Conservation (phyloP, 495 filamentous ascomycete species). For the Penicillium coffeae region DNA sequence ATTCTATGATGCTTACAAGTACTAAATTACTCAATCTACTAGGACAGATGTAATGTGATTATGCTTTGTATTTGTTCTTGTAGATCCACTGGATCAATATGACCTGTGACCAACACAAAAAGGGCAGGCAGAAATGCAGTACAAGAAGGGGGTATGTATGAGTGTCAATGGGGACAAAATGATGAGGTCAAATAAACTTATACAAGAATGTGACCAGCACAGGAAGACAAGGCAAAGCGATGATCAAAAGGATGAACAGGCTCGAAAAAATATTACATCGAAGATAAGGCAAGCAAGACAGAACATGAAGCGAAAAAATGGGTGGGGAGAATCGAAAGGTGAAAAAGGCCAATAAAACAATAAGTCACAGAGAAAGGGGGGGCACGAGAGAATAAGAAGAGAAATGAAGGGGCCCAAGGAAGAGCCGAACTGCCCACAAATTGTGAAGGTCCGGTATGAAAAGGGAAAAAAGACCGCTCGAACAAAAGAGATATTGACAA, state of each 20-base stretch:
- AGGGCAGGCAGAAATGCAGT: conserved; percentile 25
- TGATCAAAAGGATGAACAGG: conserved; percentile 1
- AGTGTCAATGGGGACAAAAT: conserved; percentile 15
- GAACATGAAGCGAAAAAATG: conserved; percentile 4
- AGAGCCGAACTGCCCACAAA: conserved; percentile 7
- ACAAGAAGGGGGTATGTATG: conserved; percentile 30
- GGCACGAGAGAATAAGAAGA: not conserved
- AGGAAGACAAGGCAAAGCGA: conserved; percentile 10
- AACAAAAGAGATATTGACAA: conserved; percentile 21
- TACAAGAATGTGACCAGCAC: conserved; percentile 38
- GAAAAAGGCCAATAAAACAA: conserved; percentile 9
- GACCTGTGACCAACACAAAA: conserved; percentile 25
- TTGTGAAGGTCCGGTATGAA: conserved; percentile 8
- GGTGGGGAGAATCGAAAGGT: conserved; percentile 6
- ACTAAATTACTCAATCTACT: too few species aligned
- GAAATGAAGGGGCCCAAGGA: not conserved
- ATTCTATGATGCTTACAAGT: too few species aligned
- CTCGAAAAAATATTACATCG: conserved; percentile 26
- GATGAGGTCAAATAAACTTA: conserved; percentile 28
- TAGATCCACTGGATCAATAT: conserved; percentile 18
- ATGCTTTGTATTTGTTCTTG: conserved; percentile 18
- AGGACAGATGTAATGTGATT: not conserved
- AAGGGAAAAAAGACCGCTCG: conserved; percentile 9
- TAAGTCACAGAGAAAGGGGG: conserved; percentile 5
- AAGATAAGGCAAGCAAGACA: conserved; percentile 10